Conservation (phyloP, 2,329 filamentous ascomycete species). For the Colletotrichum tropicale region DNA sequence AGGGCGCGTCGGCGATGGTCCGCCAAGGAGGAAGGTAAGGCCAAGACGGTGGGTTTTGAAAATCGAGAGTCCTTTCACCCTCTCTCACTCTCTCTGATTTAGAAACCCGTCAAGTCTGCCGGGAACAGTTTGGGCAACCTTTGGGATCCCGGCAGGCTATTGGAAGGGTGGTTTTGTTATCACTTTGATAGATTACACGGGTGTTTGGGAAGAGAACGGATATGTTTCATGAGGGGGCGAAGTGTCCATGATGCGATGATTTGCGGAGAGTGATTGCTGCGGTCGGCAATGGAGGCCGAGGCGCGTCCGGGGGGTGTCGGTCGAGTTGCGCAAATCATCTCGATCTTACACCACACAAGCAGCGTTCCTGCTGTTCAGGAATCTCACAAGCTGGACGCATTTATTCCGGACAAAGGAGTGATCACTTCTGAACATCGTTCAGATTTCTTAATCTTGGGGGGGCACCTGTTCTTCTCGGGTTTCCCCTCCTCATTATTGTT, state of each 20-base stretch:
- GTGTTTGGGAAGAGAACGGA: conserved; percentile 4
- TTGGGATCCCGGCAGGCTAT: background rate
- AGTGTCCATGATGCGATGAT: conserved; percentile 19
- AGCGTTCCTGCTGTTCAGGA: background rate
- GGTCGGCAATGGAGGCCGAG: background rate
- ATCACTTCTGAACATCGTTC: background rate
- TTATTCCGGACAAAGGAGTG: background rate
- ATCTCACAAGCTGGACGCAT: background rate
- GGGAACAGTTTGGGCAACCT: background rate
- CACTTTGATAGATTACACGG: background rate
- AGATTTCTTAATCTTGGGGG: background rate
- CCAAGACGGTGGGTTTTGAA: background rate
- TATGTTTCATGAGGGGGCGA: conserved; percentile 7
- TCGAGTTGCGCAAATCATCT: conserved; percentile 2
- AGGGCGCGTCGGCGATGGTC: background rate
- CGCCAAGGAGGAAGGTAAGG: background rate
- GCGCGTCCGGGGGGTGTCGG: background rate
- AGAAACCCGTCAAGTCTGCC: background rate
- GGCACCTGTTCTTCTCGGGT: background rate
- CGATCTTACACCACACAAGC: background rate
- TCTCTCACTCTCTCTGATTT: background rate
- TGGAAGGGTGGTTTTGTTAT: background rate
- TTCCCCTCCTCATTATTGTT: background rate
- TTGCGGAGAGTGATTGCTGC: background rate
- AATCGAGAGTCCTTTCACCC: background rate